phyloP scores from a whole-genome alignment of 2,329 filamentous ascomycete species.

The Corynespora cassiicola region DNA sequence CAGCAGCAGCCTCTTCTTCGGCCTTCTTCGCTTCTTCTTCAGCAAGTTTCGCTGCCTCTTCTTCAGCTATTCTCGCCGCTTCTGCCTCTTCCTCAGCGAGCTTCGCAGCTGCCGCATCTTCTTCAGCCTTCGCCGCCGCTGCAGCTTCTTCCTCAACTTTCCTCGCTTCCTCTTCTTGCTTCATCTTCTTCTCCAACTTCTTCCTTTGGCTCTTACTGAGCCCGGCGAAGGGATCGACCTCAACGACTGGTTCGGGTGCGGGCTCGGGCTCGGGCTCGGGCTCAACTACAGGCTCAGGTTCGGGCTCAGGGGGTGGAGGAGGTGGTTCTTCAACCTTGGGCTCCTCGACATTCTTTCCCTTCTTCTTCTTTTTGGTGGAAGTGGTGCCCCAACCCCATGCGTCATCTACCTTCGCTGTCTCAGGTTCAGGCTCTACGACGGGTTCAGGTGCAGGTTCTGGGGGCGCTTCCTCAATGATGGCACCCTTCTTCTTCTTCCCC shows the following conservation, averaged over 20 bases:
- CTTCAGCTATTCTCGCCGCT: conserved; percentile 17
- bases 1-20: conserved; percentile 28
- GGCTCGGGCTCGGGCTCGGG: conserved; percentile 25
- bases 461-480: conserved; percentile 23
- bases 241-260: conserved; percentile 28
- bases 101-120: conserved; percentile 21
- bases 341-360: conserved; percentile 35
- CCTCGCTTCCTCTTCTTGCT: conserved; percentile 34
- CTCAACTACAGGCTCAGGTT: conserved; percentile 34
- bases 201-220: conserved; percentile 38
- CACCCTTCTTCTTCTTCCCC: conserved; percentile 45
- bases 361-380: conserved; percentile 33
- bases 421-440: conserved; percentile 37
- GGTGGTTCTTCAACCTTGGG: conserved; percentile 21
- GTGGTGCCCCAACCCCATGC: conserved; percentile 32
- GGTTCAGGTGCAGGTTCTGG: conserved; percentile 26
- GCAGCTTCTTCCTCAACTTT: conserved; percentile 23
- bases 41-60: conserved; percentile 31
- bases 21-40: conserved; percentile 32
- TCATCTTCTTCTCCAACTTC: conserved; percentile 45
- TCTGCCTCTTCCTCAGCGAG: conserved; percentile 32
- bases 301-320: conserved; percentile 25
- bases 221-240: conserved; percentile 35
- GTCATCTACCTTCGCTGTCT: conserved; percentile 37
- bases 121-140: conserved; percentile 23